Conservation (phyloP, 352 stramenopile genomes). For the Phytophthora hybrid region DNA sequence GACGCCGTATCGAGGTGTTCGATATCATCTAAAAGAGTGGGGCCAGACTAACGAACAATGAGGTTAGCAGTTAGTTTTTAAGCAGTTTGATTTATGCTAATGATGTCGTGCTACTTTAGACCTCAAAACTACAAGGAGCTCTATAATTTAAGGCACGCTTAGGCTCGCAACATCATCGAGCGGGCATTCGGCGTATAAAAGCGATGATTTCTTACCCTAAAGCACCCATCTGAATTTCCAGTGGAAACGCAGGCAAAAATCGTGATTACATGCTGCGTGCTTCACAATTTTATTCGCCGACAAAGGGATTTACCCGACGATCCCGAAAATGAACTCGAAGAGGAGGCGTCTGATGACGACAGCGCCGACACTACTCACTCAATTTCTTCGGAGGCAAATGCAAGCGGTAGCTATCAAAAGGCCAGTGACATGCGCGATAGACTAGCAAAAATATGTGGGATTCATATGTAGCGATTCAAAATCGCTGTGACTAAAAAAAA, state of each 20-base stretch:
- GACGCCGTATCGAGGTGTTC: slow-evolving; percentile 25
- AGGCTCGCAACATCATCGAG: slow-evolving; percentile 32
- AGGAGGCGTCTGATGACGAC: neutral
- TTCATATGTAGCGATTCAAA: slow-evolving; percentile 10
- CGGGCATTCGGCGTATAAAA: slow-evolving; percentile 30
- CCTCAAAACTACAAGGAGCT: slow-evolving; percentile 35
- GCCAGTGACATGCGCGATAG: slow-evolving; percentile 15
- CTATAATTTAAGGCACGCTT: slow-evolving; percentile 31
- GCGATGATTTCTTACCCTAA: slow-evolving; percentile 18
- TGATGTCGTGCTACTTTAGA: neutral
- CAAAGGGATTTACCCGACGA: slow-evolving; percentile 12
- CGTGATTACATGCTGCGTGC: slow-evolving; percentile 17
- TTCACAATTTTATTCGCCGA: slow-evolving; percentile 28
- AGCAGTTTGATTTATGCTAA: too few species aligned
- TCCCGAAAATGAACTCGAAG: slow-evolving; percentile 5
- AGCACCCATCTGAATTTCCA: slow-evolving; percentile 3
- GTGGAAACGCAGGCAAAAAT: slow-evolving; percentile 22
- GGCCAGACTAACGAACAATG: slow-evolving; percentile 14
- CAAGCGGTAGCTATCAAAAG: neutral
- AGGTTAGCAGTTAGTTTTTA: neutral
- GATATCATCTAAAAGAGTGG: slow-evolving; percentile 33
- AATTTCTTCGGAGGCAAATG: neutral
- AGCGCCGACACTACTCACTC: too few species aligned
- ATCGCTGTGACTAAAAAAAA: neutral
- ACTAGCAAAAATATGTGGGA: slow-evolving; percentile 26